Evolutionary conservation across 176 grass and related monocot species (phyloP).

Genomic region (Paspalum vaginatum): DNA sequence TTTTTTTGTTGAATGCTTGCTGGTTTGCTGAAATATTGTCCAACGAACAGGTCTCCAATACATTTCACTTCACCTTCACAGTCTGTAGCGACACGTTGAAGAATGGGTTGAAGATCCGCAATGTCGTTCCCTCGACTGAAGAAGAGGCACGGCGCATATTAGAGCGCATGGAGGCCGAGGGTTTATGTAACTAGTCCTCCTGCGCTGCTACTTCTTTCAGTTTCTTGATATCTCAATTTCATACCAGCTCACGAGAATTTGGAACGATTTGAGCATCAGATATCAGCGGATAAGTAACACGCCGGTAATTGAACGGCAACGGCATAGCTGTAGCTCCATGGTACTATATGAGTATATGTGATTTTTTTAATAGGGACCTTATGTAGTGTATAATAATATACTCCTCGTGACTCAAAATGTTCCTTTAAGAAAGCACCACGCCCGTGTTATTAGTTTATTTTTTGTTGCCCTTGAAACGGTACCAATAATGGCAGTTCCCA

Average conservation of each 20-base stretch:
- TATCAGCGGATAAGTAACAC: slow-evolving; percentile 30
- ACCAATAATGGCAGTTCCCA: not conserved
- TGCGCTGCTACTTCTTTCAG: not conserved
- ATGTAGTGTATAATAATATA: slow-evolving; percentile 37
- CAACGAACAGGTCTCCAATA: slow-evolving; percentile 78
- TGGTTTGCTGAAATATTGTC: slow-evolving; percentile 16
- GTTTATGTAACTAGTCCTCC: slow-evolving; percentile 44
- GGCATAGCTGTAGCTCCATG: slow-evolving; percentile 2
- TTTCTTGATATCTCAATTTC: slow-evolving; percentile 6
- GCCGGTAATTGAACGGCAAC: slow-evolving; percentile 23
- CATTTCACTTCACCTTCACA: slow-evolving; percentile 94
- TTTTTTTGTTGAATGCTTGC: not conserved
- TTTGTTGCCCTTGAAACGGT: not conserved
- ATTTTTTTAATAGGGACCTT: slow-evolving; percentile 20
- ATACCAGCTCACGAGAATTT: slow-evolving; percentile 3
- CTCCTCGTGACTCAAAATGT: slow-evolving; percentile 51
- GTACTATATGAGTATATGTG: not conserved
- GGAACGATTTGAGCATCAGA: slow-evolving; percentile 3
- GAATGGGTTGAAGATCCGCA: slow-evolving; percentile 75
- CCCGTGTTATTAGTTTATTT: not conserved
- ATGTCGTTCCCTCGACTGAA: slow-evolving; percentile 92
- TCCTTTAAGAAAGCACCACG: slow-evolving; percentile 26
- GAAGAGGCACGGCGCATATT: slow-evolving; percentile 80
- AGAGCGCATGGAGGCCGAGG: slow-evolving; percentile 79
- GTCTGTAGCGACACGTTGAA: slow-evolving; percentile 62